Conservation (phyloP, 2,329 filamentous ascomycete species). For the Colletotrichum trifolii region DNA sequence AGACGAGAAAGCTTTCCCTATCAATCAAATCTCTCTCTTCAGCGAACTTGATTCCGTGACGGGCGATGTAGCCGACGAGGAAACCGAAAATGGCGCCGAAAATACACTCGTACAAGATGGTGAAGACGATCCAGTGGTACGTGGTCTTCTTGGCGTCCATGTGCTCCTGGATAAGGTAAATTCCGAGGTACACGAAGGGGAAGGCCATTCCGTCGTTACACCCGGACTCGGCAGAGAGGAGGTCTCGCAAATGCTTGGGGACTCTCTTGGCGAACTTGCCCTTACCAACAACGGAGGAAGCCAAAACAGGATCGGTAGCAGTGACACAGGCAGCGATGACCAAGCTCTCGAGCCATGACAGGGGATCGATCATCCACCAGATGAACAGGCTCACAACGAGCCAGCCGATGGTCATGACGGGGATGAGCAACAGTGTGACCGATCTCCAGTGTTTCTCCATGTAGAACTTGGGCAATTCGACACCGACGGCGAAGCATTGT, state of each 20-base stretch:
- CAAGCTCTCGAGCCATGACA: constrained; percentile 91
- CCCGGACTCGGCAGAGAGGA: constrained; percentile 95
- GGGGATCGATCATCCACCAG: constrained; percentile 84
- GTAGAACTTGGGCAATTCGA: constrained; percentile 91
- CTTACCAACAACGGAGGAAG: constrained; percentile 97
- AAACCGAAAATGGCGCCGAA: constrained; percentile 94
- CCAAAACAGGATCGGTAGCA: constrained; percentile 94
- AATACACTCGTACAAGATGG: constrained; percentile 93
- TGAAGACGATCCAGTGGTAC: constrained; percentile 89
- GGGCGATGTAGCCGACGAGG: constrained; percentile 85
- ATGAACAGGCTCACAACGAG: constrained; percentile 91
- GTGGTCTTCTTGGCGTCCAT: constrained; percentile 75
- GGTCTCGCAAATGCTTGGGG: constrained; percentile 94
- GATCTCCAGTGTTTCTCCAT: constrained; percentile 99
- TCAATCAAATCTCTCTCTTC: constrained; percentile 90
- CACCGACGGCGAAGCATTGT: constrained; percentile 91
- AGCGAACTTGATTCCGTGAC: constrained; percentile 89
- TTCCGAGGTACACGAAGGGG: constrained; percentile 91
- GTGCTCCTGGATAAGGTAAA: constrained; percentile 89
- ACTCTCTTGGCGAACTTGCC: constrained; percentile 98
- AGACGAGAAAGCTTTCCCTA: constrained; percentile 96
- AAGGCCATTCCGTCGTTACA: constrained; percentile 99
- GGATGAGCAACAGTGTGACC: constrained; percentile 86
- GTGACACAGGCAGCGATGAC: constrained; percentile 93
- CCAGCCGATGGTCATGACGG: constrained; percentile 98